Evolutionary conservation across 2,329 filamentous ascomycete species (phyloP), one percentile per base, ranked within the genome.

Genomic region (Rasamsonia emersonii): DNA sequence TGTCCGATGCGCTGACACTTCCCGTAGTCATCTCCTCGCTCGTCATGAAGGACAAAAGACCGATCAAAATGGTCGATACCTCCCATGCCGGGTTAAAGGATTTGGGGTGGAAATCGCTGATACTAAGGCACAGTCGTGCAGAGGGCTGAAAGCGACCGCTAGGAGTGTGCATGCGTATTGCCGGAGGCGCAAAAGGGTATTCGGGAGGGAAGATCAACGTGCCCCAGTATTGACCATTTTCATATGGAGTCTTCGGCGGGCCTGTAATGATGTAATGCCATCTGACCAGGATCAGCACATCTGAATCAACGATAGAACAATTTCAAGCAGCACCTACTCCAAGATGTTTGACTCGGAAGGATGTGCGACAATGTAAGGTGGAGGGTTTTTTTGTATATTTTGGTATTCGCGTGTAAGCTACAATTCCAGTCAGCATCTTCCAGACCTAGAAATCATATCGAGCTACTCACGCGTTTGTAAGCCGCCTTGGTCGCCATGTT

Each of bases 61-160:
- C 91, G 34, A 93, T 93, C 10, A 98, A 68, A 43, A 98, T 98
- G 1, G 91, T 98, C 33, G 82, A 89, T 5, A 98, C 91, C 53
- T 94, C 89, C 91, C 91, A 98, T 1, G 91, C 88, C 2, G 91
- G 91, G 57, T 98, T 98, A 69, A 96, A 98, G 17, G 82, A 89
- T 59, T 93, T 93, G 3, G 91, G 91, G 56, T 98, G 91, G 63
- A 96, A 98, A 56, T 98, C 91, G 49, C 81, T 89, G 51, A 98
- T 98, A 53, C 84, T 93, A 28, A 98, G 79, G 53, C 91, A 98
- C 14, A 98, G 76, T 30, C 91, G 77, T 9, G 86, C 88, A 2
- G 82, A 91, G 2, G 88, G 86, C 57, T 94, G 86, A 65, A 98
- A 98, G 53, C 91, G 84, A 37, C 91, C 91, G 9, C 82, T 89